Evolutionary conservation across 1,284 basidiomycete genomes (phyloP), one percentile per base, ranked within the genome.

Genomic region (Amylostereum areolatum): DNA sequence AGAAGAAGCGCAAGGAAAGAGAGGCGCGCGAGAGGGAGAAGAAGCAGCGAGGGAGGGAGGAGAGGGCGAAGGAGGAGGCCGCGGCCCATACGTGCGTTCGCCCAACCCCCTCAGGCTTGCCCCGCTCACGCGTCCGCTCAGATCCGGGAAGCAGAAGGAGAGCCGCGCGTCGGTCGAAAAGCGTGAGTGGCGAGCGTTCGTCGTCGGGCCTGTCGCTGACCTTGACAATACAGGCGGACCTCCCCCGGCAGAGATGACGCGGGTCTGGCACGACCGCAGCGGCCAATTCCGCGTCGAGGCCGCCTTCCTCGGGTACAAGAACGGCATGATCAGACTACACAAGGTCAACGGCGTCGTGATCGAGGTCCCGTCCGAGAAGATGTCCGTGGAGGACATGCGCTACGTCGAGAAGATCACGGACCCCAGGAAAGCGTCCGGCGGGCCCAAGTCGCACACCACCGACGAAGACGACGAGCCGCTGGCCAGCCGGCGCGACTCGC

Each of bases 241-340:
- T 50, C 71, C 81, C 5, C 50, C 56, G 32, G 62, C 76, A 1
- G 81, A 78, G 34, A 79, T 71, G 59, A 86, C 85, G 7, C 85
- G 96, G 36, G 74, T 83, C 12, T 99, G 97, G 97, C 92, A 90
- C 63, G 97, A 99, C 67, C 84, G 92, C 44, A 88, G 85, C 28
- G 97, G 95, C 4, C 92, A 97, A 63, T 99, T 99, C 76, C 89
- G 89, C 51, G 97, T 99, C 46, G 96, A 99, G 56, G 97, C 97
- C 27, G 95, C 97, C 49, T 96, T 97, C 69, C 74, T 99, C 28
- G 96, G 92, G 7, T 85, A 90, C 66, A 79, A 79, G 55, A 85
- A 87, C 52, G 91, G 92, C 61, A 98, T 97, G 67, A 80, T 99
- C 54, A 83, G 96, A 50, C 72, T 99, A 52, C 97, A 99, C 78